Evolutionary conservation across 2,329 filamentous ascomycete genomes (phyloP).

Genomic region (Myrmaecium sp.): DNA sequence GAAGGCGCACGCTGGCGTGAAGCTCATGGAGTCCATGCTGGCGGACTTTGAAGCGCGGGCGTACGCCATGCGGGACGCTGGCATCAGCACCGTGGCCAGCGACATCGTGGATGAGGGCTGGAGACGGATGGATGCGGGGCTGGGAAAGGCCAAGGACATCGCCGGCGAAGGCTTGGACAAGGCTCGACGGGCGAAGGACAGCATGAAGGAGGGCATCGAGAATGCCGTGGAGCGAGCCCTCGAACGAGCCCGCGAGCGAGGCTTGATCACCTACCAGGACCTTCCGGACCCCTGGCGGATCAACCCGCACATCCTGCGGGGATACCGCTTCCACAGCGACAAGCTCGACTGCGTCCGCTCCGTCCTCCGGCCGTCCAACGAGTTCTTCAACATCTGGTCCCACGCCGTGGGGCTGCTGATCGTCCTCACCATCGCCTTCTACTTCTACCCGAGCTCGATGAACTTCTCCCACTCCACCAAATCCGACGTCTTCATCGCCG

Average conservation of each 20-base stretch:
- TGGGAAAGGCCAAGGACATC: constrained; percentile 57
- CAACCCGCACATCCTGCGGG: constrained; percentile 80
- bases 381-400: constrained; percentile 96
- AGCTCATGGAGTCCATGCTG: constrained; percentile 71
- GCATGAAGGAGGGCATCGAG: constrained; percentile 44
- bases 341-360: constrained; percentile 79
- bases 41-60: constrained; percentile 71
- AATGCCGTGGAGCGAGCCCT: constrained; percentile 73
- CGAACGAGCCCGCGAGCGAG: constrained; percentile 55
- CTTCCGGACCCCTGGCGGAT: constrained; percentile 83
- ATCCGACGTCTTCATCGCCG: constrained; percentile 77
- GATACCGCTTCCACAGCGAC: constrained; percentile 86
- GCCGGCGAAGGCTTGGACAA: constrained; percentile 68
- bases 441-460: constrained; percentile 79
- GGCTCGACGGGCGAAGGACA: constrained; percentile 63
- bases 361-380: constrained; percentile 73
- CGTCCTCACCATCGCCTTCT: constrained; percentile 77
- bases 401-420: constrained; percentile 80
- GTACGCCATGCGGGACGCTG: constrained; percentile 61
- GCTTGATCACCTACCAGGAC: constrained; percentile 77
- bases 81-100: constrained; percentile 55
- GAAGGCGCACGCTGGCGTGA: constrained; percentile 76
- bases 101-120: constrained; percentile 62
- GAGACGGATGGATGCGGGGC: constrained; percentile 62
- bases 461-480: constrained; percentile 81